Conservation (phyloP, 352 stramenopile genomes). For the Globisporangium emineosum region DNA sequence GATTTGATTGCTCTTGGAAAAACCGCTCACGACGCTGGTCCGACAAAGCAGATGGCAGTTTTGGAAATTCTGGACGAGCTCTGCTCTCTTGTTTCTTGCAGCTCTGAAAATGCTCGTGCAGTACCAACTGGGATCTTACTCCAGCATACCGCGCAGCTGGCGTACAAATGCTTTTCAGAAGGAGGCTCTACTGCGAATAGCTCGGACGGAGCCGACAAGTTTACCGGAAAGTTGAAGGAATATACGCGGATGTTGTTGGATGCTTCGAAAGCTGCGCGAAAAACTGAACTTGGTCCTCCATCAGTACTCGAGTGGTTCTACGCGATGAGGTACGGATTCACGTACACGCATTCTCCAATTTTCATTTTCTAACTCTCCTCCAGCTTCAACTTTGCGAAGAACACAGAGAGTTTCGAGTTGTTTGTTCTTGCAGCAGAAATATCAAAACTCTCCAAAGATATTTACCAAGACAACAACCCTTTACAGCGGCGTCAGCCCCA, state of each 20-base stretch:
- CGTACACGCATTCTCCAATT: not conserved
- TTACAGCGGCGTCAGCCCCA: constrained; percentile 33
- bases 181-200: not conserved
- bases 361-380: constrained; percentile 1
- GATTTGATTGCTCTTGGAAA: constrained; percentile 63
- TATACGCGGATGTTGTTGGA: constrained; percentile 45
- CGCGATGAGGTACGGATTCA: constrained; percentile 50
- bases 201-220: constrained; percentile 10
- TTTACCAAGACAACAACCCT: constrained; percentile 36
- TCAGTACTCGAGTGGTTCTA: constrained; percentile 79
- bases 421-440: constrained; percentile 66
- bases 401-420: constrained; percentile 35
- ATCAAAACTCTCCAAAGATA: constrained; percentile 34
- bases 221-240: constrained; percentile 35
- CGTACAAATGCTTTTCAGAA: constrained; percentile 27
- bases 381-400: constrained; percentile 78
- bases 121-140: constrained; percentile 42
- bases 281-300: constrained; percentile 28
- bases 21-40: constrained; percentile 24
- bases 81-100: constrained; percentile 19
- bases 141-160: constrained; percentile 70
- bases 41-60: constrained; percentile 32
- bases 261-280: constrained; percentile 9
- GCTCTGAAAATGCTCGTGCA: not conserved
- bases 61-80: constrained; percentile 59